Evolutionary conservation across 1,284 basidiomycete genomes (phyloP), one percentile per base, ranked within the genome.

Genomic region (Ceratobasidium theobromae): DNA sequence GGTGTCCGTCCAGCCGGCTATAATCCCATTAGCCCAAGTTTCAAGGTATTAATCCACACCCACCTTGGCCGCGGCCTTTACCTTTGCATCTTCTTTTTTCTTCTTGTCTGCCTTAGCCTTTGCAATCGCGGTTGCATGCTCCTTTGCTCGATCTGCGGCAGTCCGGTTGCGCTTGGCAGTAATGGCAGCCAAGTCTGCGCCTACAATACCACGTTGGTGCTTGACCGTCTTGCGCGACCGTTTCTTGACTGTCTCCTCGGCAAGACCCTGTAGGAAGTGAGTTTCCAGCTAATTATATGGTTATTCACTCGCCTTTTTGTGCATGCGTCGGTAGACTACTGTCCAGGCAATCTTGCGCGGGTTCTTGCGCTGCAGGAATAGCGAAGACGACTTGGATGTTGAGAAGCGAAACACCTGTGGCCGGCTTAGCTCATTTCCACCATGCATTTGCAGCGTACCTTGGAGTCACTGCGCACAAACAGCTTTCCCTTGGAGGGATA

Each of bases 311-410:
- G 95, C 96, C 90, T 99, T 99, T 88, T 97, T 98, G 88, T 99
- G 97, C 89, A 98, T 95, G 75, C 94, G 90, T 74, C 96, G 91
- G 88, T 93, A 99, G 69, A 95, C 88, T 76, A 87, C 83, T 68
- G 96, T 99, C 97, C 96, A 99, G 72, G 96, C 91, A 80, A 99
- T 95, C 88, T 99, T 98, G 78, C 96, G 93, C 66, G 97, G 96
- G 86, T 99, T 99, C 85, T 99, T 99, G 83, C 96, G 93, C 81
- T 99, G 97, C 70, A 94, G 84, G 90, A 99, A 99, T 73, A 99
- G 90, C 70, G 95, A 98, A 74, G 95, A 86, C 77, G 86, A 90
- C 87, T 97, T 97, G 72, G 91, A 89, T 76, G 79, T 84, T 73
- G 87, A 81, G 79, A 95, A 95, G 77, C 93, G 92, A 89, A 96